These are phyloP conservation scores for Aspergillus sclerotiicarbonarius DNA, from an alignment of 495 filamentous ascomycete genomes.

Conservation along the genomic window DNA sequence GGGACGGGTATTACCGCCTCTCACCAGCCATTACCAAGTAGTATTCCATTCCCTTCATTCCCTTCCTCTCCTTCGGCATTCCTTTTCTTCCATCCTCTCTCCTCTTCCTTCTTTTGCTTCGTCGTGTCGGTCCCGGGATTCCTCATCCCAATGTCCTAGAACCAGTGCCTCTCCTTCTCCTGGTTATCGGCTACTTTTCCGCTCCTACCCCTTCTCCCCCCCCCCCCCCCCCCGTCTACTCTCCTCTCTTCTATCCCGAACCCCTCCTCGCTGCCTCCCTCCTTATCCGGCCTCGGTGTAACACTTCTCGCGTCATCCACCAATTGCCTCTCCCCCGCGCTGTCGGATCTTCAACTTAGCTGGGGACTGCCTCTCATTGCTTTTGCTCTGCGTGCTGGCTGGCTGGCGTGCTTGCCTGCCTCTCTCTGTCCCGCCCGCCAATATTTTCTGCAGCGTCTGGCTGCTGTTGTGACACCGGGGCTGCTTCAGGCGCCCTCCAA, in stretches of 20 bases:
- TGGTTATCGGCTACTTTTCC: neutral
- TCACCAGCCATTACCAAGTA: too few relatives aligned
- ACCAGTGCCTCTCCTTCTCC: neutral
- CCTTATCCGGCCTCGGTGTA: constrained; percentile 2
- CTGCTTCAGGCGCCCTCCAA: constrained; percentile 14
- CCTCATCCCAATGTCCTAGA: too few relatives aligned
- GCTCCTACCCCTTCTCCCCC: neutral
- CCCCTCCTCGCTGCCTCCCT: constrained; percentile 1
- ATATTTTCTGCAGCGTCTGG: neutral
- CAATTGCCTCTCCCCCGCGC: constrained; percentile 18
- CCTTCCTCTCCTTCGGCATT: neutral
- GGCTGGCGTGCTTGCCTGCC: neutral
- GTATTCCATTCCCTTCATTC: neutral
- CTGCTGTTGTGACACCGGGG: constrained; percentile 13
- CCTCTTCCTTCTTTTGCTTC: neutral
- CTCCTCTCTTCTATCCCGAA: neutral
- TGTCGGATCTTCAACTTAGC: constrained; percentile 4
- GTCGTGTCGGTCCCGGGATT: too few relatives aligned
- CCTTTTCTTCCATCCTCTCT: neutral
- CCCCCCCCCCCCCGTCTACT: neutral
- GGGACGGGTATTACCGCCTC: neutral
- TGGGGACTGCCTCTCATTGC: constrained; percentile 10
- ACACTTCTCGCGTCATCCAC: constrained; percentile 9
- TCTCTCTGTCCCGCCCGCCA: neutral
- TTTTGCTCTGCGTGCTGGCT: constrained; percentile 10